Conservation (phyloP, 2,329 filamentous ascomycete species). For the Ceratocystis smalleyi region DNA sequence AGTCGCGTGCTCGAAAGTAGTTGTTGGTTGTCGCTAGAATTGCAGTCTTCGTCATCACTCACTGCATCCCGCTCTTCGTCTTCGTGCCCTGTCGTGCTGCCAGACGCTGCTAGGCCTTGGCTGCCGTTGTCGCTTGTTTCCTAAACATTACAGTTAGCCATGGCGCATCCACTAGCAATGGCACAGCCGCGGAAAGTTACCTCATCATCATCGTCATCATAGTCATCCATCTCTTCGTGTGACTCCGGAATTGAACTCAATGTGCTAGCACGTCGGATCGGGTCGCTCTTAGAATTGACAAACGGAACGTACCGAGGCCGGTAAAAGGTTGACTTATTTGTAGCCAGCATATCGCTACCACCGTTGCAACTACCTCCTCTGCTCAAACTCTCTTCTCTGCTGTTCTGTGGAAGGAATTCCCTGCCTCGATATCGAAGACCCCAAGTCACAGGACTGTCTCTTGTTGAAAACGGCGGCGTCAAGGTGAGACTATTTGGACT, state of each 20-base stretch:
- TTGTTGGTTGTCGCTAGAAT: not conserved
- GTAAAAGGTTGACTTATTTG: slow-evolving; percentile 1
- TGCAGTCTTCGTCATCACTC: slow-evolving; percentile 1
- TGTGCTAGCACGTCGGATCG: slow-evolving; percentile 11
- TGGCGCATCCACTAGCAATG: not conserved
- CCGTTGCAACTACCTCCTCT: not conserved
- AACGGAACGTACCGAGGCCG: slow-evolving; percentile 13
- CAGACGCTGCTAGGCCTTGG: not conserved
- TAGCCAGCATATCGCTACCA: not conserved
- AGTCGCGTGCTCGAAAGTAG: not conserved
- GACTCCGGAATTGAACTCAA: slow-evolving; percentile 16
- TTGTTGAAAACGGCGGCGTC: not conserved
- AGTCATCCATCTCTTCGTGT: slow-evolving; percentile 9
- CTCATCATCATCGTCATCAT: not conserved
- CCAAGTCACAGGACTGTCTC: not conserved
- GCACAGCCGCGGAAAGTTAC: not conserved
- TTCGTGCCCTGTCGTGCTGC: not conserved
- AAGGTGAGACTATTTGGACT: not conserved
- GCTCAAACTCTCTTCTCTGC: not conserved
- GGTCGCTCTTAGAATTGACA: slow-evolving; percentile 15
- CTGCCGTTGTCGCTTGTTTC: not conserved
- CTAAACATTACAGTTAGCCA: not conserved
- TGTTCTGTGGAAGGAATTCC: not conserved
- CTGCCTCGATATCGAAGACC: not conserved
- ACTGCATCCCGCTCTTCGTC: not conserved